These are phyloP conservation scores for Tirmania nivea DNA, from an alignment of 495 filamentous ascomycete species.

Conservation along the genomic window DNA sequence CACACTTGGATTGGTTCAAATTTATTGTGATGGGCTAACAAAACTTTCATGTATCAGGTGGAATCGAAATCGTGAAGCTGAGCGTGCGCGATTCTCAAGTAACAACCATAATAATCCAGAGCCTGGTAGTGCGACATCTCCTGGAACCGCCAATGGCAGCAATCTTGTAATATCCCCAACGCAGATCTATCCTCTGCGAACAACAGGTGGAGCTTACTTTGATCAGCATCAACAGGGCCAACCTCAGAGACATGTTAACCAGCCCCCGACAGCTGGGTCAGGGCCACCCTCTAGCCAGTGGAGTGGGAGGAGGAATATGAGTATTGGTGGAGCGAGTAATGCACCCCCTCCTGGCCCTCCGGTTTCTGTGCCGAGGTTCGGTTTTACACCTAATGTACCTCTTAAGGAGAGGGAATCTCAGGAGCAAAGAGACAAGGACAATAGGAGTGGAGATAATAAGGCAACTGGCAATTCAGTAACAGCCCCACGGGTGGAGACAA, in stretches of 20 bases:
- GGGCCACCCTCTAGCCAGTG: background rate
- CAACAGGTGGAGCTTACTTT: background rate
- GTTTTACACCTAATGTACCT: background rate
- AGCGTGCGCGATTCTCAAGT: conserved; percentile 20
- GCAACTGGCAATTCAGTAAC: background rate
- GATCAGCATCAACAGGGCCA: background rate
- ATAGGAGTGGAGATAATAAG: background rate
- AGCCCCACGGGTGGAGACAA: background rate
- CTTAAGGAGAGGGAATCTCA: background rate
- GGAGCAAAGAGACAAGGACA: background rate
- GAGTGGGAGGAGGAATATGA: background rate
- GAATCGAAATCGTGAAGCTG: conserved; percentile 22
- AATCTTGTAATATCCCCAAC: background rate
- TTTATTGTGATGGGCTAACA: too few species aligned
- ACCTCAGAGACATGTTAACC: background rate
- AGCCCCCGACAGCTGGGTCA: background rate
- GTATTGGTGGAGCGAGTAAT: background rate
- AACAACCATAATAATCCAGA: background rate
- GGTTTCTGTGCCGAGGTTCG: background rate
- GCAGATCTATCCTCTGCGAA: background rate
- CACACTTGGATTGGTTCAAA: too few species aligned
- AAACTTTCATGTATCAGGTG: conserved; percentile 13
- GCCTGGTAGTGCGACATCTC: background rate
- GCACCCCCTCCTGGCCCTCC: background rate
- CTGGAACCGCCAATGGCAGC: background rate